phyloP scores from a whole-genome alignment of 2,329 filamentous ascomycete genomes.

The Paraphoma sp. region DNA sequence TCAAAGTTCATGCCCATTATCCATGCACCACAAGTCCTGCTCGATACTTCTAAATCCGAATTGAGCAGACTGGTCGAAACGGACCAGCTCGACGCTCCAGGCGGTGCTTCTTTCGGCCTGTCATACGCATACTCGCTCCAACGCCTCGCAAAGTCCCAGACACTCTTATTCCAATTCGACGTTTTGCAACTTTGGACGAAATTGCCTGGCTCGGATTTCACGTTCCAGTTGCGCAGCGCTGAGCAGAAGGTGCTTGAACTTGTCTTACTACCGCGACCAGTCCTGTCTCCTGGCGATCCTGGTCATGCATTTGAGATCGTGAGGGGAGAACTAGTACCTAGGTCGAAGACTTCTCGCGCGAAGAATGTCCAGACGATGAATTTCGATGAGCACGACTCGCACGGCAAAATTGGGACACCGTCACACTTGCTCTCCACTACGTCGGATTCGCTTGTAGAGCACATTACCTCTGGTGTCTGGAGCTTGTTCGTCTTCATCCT shows the following conservation, averaged over 20 bases:
- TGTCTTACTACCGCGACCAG: conserved; percentile 30
- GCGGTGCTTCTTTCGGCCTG: conserved; percentile 34
- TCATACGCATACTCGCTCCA: conserved; percentile 37
- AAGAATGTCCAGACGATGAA: conserved; percentile 23
- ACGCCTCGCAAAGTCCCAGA: conserved; percentile 18
- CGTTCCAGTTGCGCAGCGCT: conserved; percentile 18
- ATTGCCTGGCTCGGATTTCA: conserved; percentile 15
- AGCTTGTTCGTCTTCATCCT: conserved; percentile 30
- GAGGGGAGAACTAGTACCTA: conserved; percentile 19
- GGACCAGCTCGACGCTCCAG: conserved; percentile 29
- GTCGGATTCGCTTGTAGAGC: conserved; percentile 17
- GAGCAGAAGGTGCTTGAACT: conserved; percentile 39
- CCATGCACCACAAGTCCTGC: conserved; percentile 37
- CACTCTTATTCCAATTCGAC: conserved; percentile 39
- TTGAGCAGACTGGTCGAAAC: conserved; percentile 22
- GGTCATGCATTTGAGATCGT: conserved; percentile 32
- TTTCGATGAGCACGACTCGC: conserved; percentile 38
- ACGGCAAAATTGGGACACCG: conserved; percentile 36
- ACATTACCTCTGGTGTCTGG: conserved; percentile 32
- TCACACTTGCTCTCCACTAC: conserved; percentile 22
- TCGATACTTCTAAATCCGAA: conserved; percentile 22
- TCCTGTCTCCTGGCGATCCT: conserved; percentile 29
- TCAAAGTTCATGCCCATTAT: conserved; percentile 29
- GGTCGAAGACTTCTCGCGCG: conserved; percentile 2
- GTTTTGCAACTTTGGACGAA: conserved; percentile 31